A percentile compares a stretch with the other conserved stretches of the same genome.
Conservation (phyloP, 306 rosid species). For the Castanopsis chinensis region DNA sequence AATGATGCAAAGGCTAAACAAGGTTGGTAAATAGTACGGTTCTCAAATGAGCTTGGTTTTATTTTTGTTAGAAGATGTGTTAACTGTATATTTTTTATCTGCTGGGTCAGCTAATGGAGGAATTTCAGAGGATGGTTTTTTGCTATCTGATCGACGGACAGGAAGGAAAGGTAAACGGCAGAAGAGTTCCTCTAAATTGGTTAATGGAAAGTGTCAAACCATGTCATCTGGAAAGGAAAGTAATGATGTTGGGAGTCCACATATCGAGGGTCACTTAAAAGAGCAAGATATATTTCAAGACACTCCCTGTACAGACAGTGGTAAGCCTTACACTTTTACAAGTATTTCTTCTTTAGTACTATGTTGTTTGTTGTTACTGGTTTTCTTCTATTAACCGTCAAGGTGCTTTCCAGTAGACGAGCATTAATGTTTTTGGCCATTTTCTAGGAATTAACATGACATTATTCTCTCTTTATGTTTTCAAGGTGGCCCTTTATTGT, state of each 20-base stretch:
- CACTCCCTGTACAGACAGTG: constrained; percentile 35
- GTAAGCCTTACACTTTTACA: constrained; percentile 40
- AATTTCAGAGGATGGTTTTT: constrained; percentile 53
- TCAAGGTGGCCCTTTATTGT: constrained; percentile 29
- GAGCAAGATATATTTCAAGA: constrained; percentile 41
- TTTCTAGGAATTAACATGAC: constrained; percentile 19
- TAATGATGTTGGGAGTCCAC: constrained; percentile 36
- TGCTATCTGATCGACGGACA: constrained; percentile 52
- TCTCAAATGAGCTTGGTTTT: constrained; percentile 14
- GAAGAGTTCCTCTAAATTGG: constrained; percentile 52
- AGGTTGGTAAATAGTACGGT: constrained; percentile 47
- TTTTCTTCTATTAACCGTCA: not conserved
- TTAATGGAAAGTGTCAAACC: constrained; percentile 52
- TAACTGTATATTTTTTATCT: constrained; percentile 23
- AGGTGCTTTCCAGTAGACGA: not conserved
- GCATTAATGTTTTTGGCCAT: not conserved
- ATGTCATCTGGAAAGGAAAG: constrained; percentile 41
- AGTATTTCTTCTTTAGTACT: constrained; percentile 13
- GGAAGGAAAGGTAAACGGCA: constrained; percentile 68
- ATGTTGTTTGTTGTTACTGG: not conserved
- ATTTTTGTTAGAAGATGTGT: constrained; percentile 19
- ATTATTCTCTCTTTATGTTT: constrained; percentile 21
- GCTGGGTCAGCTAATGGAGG: constrained; percentile 58
- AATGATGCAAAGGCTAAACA: constrained; percentile 42
- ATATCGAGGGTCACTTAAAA: constrained; percentile 36